Evolutionary conservation across 2,329 filamentous ascomycete species (phyloP), one percentile per base, ranked within the genome.

Genomic region (Nigrospora sphaerica): DNA sequence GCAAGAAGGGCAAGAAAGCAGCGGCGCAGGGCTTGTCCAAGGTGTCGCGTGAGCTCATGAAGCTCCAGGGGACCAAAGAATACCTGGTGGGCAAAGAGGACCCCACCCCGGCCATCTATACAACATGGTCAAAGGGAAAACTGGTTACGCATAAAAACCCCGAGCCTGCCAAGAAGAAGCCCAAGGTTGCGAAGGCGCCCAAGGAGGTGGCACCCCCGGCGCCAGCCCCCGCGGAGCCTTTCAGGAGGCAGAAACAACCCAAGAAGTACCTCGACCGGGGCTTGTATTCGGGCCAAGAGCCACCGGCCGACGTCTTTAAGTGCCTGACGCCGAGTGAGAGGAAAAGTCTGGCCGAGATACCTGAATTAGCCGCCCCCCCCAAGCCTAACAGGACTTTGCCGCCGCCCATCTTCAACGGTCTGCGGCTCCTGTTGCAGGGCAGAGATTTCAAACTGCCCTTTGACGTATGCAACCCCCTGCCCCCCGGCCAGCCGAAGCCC

Each of bases 401-500:
- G 3, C 62, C 86, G 52, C 90, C 89, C 32, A 88, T 95, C 67
- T 95, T 87, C 62, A 80, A 80, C 46, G 88, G 88, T 2, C 70
- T 88, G 50, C 79, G 84, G 43, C 71, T 85, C 45, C 66, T 96
- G 48, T 77, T 90, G 45, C 73, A 78, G 49, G 85, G 85, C 13
- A 77, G 86, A 43, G 83, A 95, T 62, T 97, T 95, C 68, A 89
- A 89, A 65, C 72, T 98, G 31, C 93, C 93, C 0, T 96, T 82
- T 59, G 86, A 95, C 62, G 75, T 95, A 41, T 97, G 92, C 72
- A 87, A 89, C 45, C 92, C 92, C 3, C 77, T 95, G 17, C 86
- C 88, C 4, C 81, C 83, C 2, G 89, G 87, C 42, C 88, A 95
- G 61, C 88, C 90, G 19, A 95, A 95, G 66, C 91, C 92, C 1